Evolutionary conservation across 768 basidiomycete genomes (phyloP), one percentile per base, ranked within the genome.

Genomic region (Naganishia randhawae): DNA sequence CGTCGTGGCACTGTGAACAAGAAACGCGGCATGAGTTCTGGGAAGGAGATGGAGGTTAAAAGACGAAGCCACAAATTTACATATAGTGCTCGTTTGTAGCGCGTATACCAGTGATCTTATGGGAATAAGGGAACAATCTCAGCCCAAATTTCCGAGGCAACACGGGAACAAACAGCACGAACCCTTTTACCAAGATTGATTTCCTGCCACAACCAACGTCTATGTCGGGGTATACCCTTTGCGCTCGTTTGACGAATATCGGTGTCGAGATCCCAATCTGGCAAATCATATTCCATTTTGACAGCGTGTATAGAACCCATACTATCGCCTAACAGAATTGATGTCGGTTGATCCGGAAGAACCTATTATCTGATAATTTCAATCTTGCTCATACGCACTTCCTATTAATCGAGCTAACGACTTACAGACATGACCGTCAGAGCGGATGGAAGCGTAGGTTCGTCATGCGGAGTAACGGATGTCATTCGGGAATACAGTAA

Each of bases 191-290:
- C 65, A 27, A 66, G 65, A 27, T 66, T 66, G 50, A 66, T 66
- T 11, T 66, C 65, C 65, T 66, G 65, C 65, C 65, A 66, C 16
- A 66, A 50, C 65, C 65, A 66, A 5, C 65, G 57, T 25, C 57
- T 61, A 19, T 39, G 27, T 27, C 57, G 4, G 13, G 57, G 57
- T 39, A 39, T 35, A 25, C 22, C 29, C 32, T 35, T 22, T 11
- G 7, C 37, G 16, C 57, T 17, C 37, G 57, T 39, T n/a, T 3
- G n/a, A 22, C 31, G 35, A 14, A 22, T 37, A n/a, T 61, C 57
- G 17, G 27, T 22, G 9, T 61, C 57, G 37, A 61, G 14, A 11
- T 61, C 57, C 57, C 57, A 51, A 51, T 52, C 65, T 4, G 65
- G 65, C 39, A 51, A 33, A 11, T 66, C 51, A 11, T 52, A 50